Conservation (phyloP, 352 stramenopile genomes). For the Thalassiosira exigua region DNA sequence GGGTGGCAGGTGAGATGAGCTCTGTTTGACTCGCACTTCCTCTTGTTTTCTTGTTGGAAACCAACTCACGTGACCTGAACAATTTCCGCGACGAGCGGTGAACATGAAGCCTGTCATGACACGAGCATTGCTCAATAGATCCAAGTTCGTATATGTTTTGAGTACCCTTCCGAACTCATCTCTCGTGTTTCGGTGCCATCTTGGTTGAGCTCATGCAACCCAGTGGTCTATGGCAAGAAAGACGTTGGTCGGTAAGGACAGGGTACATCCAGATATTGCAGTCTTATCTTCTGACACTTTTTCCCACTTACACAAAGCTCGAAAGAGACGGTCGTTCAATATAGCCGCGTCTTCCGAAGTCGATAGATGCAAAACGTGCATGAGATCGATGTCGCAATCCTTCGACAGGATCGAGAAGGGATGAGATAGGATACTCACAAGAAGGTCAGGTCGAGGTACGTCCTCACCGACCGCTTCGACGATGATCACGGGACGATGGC, state of each 20-base stretch:
- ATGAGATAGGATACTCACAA: no score
- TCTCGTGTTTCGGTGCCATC: slow-evolving; percentile 72
- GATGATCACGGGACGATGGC: slow-evolving; percentile 78
- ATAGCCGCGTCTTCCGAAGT: no score
- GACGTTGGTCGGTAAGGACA: background rate
- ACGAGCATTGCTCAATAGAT: slow-evolving; percentile 74
- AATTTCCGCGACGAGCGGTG: slow-evolving; percentile 58
- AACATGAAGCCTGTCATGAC: slow-evolving; percentile 68
- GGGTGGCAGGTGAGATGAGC: no score
- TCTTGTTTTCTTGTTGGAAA: background rate
- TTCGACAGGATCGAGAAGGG: no score
- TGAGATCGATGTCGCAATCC: no score
- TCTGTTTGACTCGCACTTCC: background rate
- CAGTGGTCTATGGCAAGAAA: slow-evolving; percentile 54
- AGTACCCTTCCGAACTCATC: slow-evolving; percentile 65
- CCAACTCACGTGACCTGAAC: slow-evolving; percentile 41
- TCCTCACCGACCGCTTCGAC: slow-evolving; percentile 74
- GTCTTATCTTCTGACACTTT: no score
- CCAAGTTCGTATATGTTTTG: slow-evolving; percentile 75
- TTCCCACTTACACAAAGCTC: slow-evolving; percentile 26
- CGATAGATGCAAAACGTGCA: no score
- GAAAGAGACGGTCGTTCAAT: no score
- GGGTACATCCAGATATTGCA: background rate
- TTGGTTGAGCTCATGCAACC: slow-evolving; percentile 66
- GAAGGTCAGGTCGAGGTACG: no score